Conservation (phyloP, 2,329 filamentous ascomycete species). For the Gnomoniopsis smithogilvyi region DNA sequence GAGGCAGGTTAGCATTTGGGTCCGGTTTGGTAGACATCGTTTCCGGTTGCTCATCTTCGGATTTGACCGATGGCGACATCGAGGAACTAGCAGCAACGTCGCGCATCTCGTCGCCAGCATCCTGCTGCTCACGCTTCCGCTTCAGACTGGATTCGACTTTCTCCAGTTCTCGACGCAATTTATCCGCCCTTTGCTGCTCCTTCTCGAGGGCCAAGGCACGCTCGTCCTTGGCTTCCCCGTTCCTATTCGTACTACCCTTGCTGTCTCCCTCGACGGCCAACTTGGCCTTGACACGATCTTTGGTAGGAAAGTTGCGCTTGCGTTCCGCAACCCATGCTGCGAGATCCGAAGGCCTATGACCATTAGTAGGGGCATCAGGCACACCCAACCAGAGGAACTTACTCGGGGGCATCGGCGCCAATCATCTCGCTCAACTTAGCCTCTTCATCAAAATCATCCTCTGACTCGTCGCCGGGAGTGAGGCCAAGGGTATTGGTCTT, state of each 20-base stretch:
- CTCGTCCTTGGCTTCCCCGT: constrained; percentile 47
- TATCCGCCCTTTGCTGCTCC: constrained; percentile 55
- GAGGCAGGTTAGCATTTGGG: constrained; percentile 30
- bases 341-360: constrained; percentile 62
- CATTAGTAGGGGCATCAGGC: constrained; percentile 14
- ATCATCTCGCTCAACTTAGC: constrained; percentile 51
- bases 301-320: constrained; percentile 76
- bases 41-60: constrained; percentile 59
- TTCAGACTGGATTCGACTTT: constrained; percentile 70
- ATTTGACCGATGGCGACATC: constrained; percentile 38
- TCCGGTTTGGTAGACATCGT: constrained; percentile 48
- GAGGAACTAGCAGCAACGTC: constrained; percentile 38
- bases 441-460: constrained; percentile 71
- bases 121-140: constrained; percentile 64
- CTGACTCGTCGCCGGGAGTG: constrained; percentile 63
- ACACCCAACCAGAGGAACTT: constrained; percentile 30
- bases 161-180: constrained; percentile 60
- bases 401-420: constrained; percentile 54
- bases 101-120: constrained; percentile 65
- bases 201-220: constrained; percentile 47
- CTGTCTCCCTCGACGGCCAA: constrained; percentile 45
- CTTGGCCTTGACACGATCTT: constrained; percentile 63
- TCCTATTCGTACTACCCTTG: constrained; percentile 54
- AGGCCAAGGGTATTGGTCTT: constrained; percentile 71
- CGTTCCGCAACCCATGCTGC: constrained; percentile 79